Evolutionary conservation across 2,329 filamentous ascomycete species (phyloP), one percentile per base, ranked within the genome.

Genomic region (Penicillium italicum): DNA sequence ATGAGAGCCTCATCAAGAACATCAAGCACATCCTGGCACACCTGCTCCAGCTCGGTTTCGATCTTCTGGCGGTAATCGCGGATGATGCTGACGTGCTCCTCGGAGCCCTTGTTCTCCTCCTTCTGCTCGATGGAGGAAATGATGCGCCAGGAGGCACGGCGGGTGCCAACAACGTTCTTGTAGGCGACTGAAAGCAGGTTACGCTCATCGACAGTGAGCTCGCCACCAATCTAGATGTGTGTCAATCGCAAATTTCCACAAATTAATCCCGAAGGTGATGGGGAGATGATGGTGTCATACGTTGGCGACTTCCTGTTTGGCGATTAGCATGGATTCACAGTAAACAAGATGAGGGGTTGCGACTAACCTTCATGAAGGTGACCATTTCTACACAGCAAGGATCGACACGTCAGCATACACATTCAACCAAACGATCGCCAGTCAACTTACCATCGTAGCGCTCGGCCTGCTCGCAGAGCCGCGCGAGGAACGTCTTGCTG

Each of bases 51-150:
- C 83, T 97, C 93, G 72, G 82, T 83, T 85, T 97, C 93, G 73
- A 97, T 97, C 89, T 97, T 97, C 81, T 91, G 87, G 74, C 93
- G 93, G 85, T 97, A 97, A 63, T 96, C 91, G 77, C 90, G 89
- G 82, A 97, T 97, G 79, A 90, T 91, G 70, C 81, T 77, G 72
- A 97, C 91, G 79, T 97, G 93, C 84, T 94, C 93, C 74, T 95
- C 91, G 67, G 89, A 91, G 75, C 93, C 93, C 87, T 97, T 97
- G 76, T 91, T 94, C 82, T 97, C 93, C 84, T 97, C 93, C 88
- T 97, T 97, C 81, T 97, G 93, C 84, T 97, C 93, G 79, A 99
- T 97, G 76, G 94, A 97, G 76, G 92, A 95, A 81, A 99, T 95
- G 80, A 99, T 97, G 81, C 93, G 88, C 93, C 93, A 99, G 71